phyloP scores from a whole-genome alignment of 139 green algal genomes.

The Tetradesmus obliquus region DNA sequence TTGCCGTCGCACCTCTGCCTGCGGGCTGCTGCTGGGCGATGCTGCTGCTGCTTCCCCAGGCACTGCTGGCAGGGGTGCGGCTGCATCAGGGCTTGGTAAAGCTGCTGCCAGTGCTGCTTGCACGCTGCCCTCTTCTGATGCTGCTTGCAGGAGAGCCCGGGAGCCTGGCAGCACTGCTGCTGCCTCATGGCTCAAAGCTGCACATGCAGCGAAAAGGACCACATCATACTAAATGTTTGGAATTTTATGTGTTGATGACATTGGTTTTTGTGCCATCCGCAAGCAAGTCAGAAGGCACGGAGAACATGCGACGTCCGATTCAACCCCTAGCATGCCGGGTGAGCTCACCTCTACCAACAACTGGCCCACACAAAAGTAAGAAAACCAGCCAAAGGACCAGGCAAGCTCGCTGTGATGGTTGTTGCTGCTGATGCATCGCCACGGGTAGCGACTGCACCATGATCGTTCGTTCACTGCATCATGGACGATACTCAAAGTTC shows the following conservation, averaged over 20 bases:
- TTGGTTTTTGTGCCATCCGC: neutral
- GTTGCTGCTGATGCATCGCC: neutral
- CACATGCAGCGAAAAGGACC: neutral
- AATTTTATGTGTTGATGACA: neutral
- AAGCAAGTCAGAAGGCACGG: neutral
- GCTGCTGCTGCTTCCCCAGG: neutral
- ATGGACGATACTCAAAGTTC: neutral
- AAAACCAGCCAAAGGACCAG: neutral
- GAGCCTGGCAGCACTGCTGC: constrained; percentile 7
- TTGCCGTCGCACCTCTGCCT: neutral
- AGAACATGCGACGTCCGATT: neutral
- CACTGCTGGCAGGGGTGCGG: neutral
- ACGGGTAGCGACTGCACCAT: neutral
- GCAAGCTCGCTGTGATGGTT: neutral
- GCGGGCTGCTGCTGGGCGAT: neutral
- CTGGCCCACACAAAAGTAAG: neutral
- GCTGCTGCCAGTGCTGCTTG: neutral
- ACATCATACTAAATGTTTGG: neutral
- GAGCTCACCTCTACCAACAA: neutral
- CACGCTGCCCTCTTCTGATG: neutral
- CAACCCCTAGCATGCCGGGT: too few relatives aligned
- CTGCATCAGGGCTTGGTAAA: neutral
- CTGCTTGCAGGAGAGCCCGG: neutral
- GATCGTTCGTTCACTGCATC: neutral
- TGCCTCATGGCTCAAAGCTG: neutral